phyloP scores from a whole-genome alignment of 192 early-diverging fungal genomes.

The Chytriomyces sp. region DNA sequence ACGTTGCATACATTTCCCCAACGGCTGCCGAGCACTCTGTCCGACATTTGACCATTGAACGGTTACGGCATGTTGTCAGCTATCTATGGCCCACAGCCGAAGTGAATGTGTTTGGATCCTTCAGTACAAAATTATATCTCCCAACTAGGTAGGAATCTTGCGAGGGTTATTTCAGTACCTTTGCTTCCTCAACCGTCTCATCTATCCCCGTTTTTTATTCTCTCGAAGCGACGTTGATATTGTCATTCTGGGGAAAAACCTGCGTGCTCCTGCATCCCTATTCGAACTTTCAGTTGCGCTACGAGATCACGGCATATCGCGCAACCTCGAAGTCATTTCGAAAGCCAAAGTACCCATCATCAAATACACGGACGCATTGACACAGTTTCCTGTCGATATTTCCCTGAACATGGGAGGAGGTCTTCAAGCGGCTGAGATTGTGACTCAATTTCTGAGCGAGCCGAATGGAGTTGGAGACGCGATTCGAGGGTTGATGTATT shows the following conservation, averaged over 20 bases:
- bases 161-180: background rate
- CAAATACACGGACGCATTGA: conserved; percentile 79
- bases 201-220: too few species aligned
- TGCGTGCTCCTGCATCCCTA: conserved; percentile 39
- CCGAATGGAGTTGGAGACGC: conserved; percentile 45
- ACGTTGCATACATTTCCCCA: conserved; percentile 80
- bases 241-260: conserved; percentile 35
- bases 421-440: conserved; percentile 65
- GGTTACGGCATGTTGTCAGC: conserved; percentile 59
- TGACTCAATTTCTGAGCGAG: conserved; percentile 63
- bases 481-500: conserved; percentile 71
- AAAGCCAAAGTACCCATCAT: conserved; percentile 84
- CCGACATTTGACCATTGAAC: conserved; percentile 71
- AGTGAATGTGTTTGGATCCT: conserved; percentile 84
- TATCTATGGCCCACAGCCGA: conserved; percentile 48
- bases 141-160: conserved; percentile 62
- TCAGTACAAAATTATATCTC: conserved; percentile 82
- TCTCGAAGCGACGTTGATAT: conserved; percentile 69
- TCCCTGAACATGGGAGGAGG: conserved; percentile 79
- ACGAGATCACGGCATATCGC: conserved; percentile 47
- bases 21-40: conserved; percentile 79
- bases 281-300: conserved; percentile 56
- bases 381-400: conserved; percentile 79
- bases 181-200: conserved; percentile 8
- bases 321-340: conserved; percentile 62